phyloP scores from a whole-genome alignment of 805 yeast species.

The Naumovozyma dairenensis region DNA sequence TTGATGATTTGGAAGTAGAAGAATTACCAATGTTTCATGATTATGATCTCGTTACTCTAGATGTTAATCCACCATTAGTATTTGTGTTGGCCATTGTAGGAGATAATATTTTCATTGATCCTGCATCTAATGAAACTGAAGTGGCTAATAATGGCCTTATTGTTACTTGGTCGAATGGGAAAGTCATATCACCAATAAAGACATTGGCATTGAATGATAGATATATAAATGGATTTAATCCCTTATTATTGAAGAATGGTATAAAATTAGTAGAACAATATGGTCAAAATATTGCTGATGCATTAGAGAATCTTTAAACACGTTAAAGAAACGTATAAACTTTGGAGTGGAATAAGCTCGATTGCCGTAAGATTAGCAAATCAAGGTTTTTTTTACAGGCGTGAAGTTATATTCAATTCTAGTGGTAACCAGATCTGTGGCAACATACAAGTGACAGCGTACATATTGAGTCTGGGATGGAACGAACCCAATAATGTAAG shows the following conservation, averaged over 20 bases:
- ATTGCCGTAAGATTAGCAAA: constrained; percentile 6
- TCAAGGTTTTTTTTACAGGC: not conserved
- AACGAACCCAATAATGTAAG: too few relatives aligned
- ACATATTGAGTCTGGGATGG: too few relatives aligned
- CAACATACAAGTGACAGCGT: too few relatives aligned
- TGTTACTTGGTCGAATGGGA: constrained; percentile 59
- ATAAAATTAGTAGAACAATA: constrained; percentile 47
- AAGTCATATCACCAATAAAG: constrained; percentile 62
- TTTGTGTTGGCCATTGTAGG: constrained; percentile 74
- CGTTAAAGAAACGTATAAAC: too few relatives aligned
- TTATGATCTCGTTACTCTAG: constrained; percentile 60
- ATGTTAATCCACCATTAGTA: constrained; percentile 52
- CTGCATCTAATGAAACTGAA: constrained; percentile 79
- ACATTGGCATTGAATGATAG: constrained; percentile 49
- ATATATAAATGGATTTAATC: constrained; percentile 46
- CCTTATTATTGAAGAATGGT: constrained; percentile 40
- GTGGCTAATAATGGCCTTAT: constrained; percentile 79
- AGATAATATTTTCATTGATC: constrained; percentile 59
- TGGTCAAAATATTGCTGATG: constrained; percentile 53
- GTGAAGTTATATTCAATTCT: too few relatives aligned
- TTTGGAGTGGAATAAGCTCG: too few relatives aligned
- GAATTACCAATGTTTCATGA: constrained; percentile 89
- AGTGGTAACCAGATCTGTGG: too few relatives aligned
- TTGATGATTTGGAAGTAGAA: constrained; percentile 57
- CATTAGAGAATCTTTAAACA: constrained; percentile 36